A percentile compares a stretch with the other conserved stretches of the same genome.
phyloP scores from a whole-genome alignment of 345 rosid species.

The Hibiscus mutabilis region DNA sequence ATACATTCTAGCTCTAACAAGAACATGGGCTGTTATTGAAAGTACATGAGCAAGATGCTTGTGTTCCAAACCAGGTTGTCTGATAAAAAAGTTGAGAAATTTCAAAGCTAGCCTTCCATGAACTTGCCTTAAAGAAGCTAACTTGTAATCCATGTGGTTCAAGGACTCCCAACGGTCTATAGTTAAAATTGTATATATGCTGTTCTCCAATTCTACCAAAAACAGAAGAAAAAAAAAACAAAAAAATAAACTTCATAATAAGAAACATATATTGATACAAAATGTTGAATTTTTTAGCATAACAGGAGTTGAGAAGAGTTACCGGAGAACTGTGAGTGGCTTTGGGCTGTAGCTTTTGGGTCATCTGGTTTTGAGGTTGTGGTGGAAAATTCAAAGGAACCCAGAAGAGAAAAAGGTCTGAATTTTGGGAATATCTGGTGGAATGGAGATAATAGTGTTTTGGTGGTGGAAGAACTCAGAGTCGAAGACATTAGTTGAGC shows the following conservation, averaged over 20 bases:
- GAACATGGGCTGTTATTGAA: conserved; percentile 59
- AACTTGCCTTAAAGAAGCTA: conserved; percentile 62
- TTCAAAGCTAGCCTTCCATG: conserved; percentile 86
- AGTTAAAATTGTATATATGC: conserved; percentile 67
- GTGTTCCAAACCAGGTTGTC: conserved; percentile 63
- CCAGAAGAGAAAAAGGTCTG: conserved; percentile 20
- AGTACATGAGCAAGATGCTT: conserved; percentile 51
- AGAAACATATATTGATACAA: background rate
- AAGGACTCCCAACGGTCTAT: conserved; percentile 79
- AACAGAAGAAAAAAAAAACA: background rate
- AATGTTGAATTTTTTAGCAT: background rate
- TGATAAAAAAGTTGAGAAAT: conserved; percentile 69
- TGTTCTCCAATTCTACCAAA: conserved; percentile 46
- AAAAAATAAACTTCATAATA: background rate
- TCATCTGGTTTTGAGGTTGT: conserved; percentile 20
- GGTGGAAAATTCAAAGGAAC: conserved; percentile 18
- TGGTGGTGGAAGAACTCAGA: background rate
- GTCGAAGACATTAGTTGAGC: background rate
- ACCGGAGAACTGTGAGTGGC: conserved; percentile 26
- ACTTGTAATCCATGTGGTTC: conserved; percentile 71
- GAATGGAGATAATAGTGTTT: background rate
- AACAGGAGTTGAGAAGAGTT: background rate
- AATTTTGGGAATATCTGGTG: conserved; percentile 17
- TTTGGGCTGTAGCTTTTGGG: conserved; percentile 9
- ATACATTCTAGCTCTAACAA: conserved; percentile 81